phyloP scores from a whole-genome alignment of 2,329 filamentous ascomycete species.

The Penicillium sp. region DNA sequence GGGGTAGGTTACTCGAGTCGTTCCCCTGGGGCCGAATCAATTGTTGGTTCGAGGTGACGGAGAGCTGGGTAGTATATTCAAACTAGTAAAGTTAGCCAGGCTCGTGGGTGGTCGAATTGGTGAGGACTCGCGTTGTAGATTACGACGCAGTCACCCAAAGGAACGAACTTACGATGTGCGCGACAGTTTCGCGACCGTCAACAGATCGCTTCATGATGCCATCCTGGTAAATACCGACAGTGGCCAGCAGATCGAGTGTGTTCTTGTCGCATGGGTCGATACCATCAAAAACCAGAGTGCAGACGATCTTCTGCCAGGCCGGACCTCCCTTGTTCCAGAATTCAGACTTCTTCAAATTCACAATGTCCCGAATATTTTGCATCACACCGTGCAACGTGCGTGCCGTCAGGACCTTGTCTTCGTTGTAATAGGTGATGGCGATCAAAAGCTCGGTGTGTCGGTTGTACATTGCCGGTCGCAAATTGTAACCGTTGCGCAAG shows the following conservation, averaged over 20 bases:
- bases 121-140: background rate
- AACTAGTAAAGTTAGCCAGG: slow-evolving; percentile 52
- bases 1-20: slow-evolving; percentile 78
- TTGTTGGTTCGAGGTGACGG: slow-evolving; percentile 91
- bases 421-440: slow-evolving; percentile 98
- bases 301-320: slow-evolving; percentile 98
- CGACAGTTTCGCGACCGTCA: slow-evolving; percentile 90
- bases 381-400: slow-evolving; percentile 95
- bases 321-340: slow-evolving; percentile 99
- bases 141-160: too few relatives aligned
- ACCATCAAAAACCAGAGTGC: slow-evolving; percentile 93
- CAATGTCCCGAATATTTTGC: slow-evolving; percentile 97
- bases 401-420: slow-evolving; percentile 90
- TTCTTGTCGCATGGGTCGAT: slow-evolving; percentile 97
- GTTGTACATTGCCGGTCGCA: slow-evolving; percentile 98
- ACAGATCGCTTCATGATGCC: slow-evolving; percentile 98
- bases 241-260: slow-evolving; percentile 86
- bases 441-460: slow-evolving; percentile 95
- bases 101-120: background rate
- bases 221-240: slow-evolving; percentile 95
- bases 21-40: slow-evolving; percentile 88
- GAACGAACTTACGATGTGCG: slow-evolving; percentile 67
- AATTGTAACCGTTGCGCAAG: slow-evolving; percentile 96
- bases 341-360: slow-evolving; percentile 95
- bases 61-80: slow-evolving; percentile 95